phyloP scores from a whole-genome alignment of 2,329 filamentous ascomycete genomes.

The Botrytis porri region DNA sequence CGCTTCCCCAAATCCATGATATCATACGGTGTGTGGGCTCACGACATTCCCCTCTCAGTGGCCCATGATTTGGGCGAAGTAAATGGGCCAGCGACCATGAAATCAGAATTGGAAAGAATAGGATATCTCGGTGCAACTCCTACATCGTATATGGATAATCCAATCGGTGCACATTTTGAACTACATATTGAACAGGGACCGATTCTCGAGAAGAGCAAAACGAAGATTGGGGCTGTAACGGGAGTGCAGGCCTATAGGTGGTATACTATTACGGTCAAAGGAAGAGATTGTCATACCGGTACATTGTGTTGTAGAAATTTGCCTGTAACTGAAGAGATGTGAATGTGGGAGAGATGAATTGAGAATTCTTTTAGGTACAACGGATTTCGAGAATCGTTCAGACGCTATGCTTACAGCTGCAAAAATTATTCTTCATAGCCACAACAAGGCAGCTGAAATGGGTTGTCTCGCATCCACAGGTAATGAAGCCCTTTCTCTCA shows the following conservation, averaged over 20 bases:
- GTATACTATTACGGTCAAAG: constrained; percentile 64
- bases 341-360: background rate
- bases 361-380: constrained; percentile 49
- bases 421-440: constrained; percentile 64
- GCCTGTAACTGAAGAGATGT: background rate
- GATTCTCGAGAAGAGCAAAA: constrained; percentile 61
- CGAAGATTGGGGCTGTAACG: constrained; percentile 66
- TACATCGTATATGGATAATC: constrained; percentile 56
- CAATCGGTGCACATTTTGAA: constrained; percentile 76
- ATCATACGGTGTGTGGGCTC: constrained; percentile 74
- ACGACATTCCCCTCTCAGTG: constrained; percentile 57
- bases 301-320: background rate
- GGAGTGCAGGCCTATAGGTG: constrained; percentile 75
- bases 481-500: background rate
- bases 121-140: constrained; percentile 62
- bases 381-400: constrained; percentile 61
- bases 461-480: constrained; percentile 58
- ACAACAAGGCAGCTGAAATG: constrained; percentile 58
- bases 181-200: constrained; percentile 84
- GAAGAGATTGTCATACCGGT: constrained; percentile 67
- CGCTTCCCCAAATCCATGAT: constrained; percentile 75
- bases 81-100: constrained; percentile 59
- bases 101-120: constrained; percentile 66
- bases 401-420: constrained; percentile 67
- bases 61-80: constrained; percentile 64